Conservation (phyloP, 768 basidiomycete genomes). For the Dioszegia crocea region DNA sequence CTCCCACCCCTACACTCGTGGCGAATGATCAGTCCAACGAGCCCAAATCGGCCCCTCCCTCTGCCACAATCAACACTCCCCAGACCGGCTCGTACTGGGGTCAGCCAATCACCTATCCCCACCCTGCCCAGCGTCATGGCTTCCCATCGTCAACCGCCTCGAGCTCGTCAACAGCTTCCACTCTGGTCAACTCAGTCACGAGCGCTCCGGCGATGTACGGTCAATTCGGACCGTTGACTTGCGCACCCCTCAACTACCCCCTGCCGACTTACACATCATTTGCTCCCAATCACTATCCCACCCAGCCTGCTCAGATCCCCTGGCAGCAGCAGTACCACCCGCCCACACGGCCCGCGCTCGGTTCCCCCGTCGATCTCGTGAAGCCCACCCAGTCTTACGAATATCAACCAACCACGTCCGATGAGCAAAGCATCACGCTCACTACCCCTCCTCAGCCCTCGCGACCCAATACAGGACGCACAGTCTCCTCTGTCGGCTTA, state of each 20-base stretch:
- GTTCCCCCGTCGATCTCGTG: background rate
- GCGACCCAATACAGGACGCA: slow-evolving; percentile 1
- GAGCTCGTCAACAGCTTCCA: slow-evolving; percentile 5
- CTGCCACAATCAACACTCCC: background rate
- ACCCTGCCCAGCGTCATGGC: background rate
- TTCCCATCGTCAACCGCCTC: slow-evolving; percentile 1
- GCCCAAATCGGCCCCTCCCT: background rate
- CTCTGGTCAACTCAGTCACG: slow-evolving; percentile 5
- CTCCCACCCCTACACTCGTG: background rate
- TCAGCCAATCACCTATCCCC: slow-evolving; percentile 10
- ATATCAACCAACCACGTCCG: background rate
- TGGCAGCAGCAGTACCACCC: background rate
- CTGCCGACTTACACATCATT: background rate
- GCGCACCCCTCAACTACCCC: background rate
- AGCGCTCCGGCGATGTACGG: slow-evolving; percentile 5
- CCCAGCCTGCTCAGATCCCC: background rate
- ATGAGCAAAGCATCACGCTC: slow-evolving; percentile 33
- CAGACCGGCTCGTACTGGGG: slow-evolving; percentile 4
- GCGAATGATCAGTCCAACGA: background rate
- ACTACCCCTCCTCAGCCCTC: slow-evolving; percentile 23
- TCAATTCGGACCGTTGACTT: slow-evolving; percentile 1
- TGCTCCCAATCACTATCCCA: background rate
- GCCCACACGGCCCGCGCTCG: background rate
- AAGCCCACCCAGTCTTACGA: background rate
- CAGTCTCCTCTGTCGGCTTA: slow-evolving; percentile 31